A percentile compares a stretch with the other conserved stretches of the same genome.
Evolutionary conservation across 2,329 filamentous ascomycete genomes (phyloP).

Genomic region (Fusarium bulbicola): DNA sequence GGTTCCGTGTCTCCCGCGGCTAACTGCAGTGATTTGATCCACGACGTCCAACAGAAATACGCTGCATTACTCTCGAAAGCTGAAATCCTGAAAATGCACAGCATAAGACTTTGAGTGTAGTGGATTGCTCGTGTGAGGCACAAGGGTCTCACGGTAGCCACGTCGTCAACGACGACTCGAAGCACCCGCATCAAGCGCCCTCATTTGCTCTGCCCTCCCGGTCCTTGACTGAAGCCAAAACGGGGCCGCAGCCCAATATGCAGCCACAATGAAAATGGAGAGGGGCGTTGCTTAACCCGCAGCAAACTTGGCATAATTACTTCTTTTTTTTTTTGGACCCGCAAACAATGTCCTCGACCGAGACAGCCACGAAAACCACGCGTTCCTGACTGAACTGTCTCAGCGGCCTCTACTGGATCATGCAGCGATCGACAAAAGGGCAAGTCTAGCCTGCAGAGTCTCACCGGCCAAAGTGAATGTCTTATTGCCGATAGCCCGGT

Average conservation of each 20-base stretch:
- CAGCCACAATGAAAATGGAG: not conserved
- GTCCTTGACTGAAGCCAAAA: not conserved
- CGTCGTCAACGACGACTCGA: slow-evolving; percentile 17
- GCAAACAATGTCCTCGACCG: not conserved
- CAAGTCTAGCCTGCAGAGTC: not conserved
- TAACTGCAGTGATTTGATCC: not conserved
- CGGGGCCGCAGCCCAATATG: not conserved
- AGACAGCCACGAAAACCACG: not conserved
- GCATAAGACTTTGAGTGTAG: not conserved
- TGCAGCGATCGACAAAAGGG: slow-evolving; percentile 5
- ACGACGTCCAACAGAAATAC: not conserved
- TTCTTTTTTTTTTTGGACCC: not conserved
- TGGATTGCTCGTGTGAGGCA: not conserved
- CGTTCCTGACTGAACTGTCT: not conserved
- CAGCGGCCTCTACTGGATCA: not conserved
- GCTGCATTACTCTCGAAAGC: not conserved
- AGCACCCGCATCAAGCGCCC: not conserved
- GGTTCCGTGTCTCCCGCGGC: not conserved
- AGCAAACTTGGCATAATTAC: not conserved
- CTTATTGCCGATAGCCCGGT: slow-evolving; percentile 9
- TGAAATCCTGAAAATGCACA: not conserved
- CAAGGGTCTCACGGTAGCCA: slow-evolving; percentile 6
- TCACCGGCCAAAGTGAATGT: not conserved
- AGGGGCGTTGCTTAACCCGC: not conserved
- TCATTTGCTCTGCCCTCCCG: not conserved